These are phyloP conservation scores for Oryza glaberrima DNA, from an alignment of 176 grass and related monocot species.

Conservation along the genomic window DNA sequence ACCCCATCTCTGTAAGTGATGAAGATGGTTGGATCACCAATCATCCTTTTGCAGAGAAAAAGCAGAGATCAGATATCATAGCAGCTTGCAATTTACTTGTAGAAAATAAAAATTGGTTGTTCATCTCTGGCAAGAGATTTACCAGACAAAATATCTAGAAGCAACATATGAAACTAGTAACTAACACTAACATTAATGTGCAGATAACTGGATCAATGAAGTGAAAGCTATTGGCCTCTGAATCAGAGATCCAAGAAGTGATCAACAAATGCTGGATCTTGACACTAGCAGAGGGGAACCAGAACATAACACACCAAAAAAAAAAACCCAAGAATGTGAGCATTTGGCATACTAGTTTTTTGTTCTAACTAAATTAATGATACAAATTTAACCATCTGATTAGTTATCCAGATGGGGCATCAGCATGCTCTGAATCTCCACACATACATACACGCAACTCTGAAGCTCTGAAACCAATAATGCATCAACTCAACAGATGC, in stretches of 20 bases:
- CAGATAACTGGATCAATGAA: not conserved
- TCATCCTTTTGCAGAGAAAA: conserved; percentile 22
- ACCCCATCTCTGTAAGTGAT: conserved; percentile 69
- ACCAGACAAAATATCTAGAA: not conserved
- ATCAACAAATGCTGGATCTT: conserved; percentile 25
- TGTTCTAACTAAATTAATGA: not conserved
- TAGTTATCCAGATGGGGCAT: not conserved
- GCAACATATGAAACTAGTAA: not conserved
- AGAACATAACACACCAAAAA: not conserved
- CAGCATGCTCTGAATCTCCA: conserved; percentile 25
- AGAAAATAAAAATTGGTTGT: not conserved
- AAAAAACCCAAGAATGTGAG: not conserved
- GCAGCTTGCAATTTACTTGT: not conserved
- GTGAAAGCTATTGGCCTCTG: not conserved
- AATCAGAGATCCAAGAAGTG: not conserved
- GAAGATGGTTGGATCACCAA: conserved; percentile 6
- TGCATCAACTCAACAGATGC: not conserved
- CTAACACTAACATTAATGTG: not conserved
- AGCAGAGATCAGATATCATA: not conserved
- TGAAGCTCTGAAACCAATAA: not conserved
- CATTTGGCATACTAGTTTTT: not conserved
- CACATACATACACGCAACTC: no score
- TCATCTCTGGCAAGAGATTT: not conserved
- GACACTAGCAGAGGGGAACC: not conserved
- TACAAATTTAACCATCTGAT: not conserved